Evolutionary conservation across 2,329 filamentous ascomycete species (phyloP).

Genomic region (Ilyonectria sp.): DNA sequence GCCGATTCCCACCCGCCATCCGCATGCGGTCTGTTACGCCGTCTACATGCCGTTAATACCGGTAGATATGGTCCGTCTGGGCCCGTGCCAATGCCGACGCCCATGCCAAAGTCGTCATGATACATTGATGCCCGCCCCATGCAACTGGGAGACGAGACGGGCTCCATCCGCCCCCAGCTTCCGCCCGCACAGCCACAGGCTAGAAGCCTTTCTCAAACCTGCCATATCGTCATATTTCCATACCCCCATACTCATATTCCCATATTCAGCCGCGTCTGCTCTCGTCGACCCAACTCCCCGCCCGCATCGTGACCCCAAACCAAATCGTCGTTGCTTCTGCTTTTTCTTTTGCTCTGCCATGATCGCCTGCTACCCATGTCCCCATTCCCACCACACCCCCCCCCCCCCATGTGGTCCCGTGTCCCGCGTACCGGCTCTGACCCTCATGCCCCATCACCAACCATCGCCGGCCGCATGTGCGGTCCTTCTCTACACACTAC

Average conservation of each 20-base stretch:
- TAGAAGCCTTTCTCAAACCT: not conserved
- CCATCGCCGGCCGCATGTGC: constrained; percentile 37
- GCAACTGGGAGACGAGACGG: not conserved
- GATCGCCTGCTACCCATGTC: not conserved
- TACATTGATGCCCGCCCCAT: not conserved
- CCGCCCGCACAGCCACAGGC: not conserved
- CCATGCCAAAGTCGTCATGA: not conserved
- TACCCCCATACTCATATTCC: not conserved
- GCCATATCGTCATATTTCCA: not conserved
- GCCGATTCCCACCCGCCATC: too few relatives aligned
- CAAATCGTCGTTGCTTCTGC: not conserved
- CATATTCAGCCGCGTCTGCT: not conserved
- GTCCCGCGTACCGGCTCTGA: constrained; percentile 22
- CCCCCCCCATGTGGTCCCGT: not conserved
- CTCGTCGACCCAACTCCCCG: not conserved
- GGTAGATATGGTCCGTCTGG: too few relatives aligned
- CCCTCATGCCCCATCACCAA: constrained; percentile 39
- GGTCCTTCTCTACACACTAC: constrained; percentile 10
- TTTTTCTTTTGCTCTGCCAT: constrained; percentile 2
- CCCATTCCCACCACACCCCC: not conserved
- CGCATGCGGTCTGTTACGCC: too few relatives aligned
- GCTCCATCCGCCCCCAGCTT: not conserved
- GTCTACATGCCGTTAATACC: too few relatives aligned
- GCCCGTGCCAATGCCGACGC: not conserved
- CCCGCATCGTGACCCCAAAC: not conserved